A percentile compares a stretch with the other conserved stretches of the same genome.
Conservation (phyloP, 768 basidiomycete species). For the Panaeolus cyanescens region DNA sequence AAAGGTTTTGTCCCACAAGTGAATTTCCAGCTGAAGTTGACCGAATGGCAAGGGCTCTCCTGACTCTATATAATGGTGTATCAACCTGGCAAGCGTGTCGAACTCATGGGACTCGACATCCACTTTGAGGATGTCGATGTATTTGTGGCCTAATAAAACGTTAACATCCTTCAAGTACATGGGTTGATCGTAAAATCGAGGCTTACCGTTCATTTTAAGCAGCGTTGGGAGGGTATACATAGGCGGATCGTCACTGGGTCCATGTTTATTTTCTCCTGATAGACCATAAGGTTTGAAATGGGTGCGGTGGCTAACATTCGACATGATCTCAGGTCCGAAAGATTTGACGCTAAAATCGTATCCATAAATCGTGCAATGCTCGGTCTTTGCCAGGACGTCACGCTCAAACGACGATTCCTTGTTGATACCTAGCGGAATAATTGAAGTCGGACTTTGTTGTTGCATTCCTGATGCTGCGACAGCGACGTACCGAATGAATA, state of each 20-base stretch:
- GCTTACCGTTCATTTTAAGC: conserved; percentile 61
- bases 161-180: not conserved
- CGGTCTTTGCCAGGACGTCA: conserved; percentile 48
- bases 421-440: conserved; percentile 39
- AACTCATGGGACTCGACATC: conserved; percentile 74
- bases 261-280: conserved; percentile 46
- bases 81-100: conserved; percentile 48
- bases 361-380: conserved; percentile 56
- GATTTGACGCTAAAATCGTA: conserved; percentile 52
- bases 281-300: conserved; percentile 44
- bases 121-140: conserved; percentile 72
- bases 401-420: conserved; percentile 66
- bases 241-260: conserved; percentile 43
- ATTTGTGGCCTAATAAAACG: conserved; percentile 49
- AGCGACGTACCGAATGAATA: conserved; percentile 55
- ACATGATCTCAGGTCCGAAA: conserved; percentile 43
- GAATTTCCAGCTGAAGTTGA: conserved; percentile 70
- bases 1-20: conserved; percentile 50
- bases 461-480: too few relatives aligned
- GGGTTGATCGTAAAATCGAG: not conserved
- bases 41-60: conserved; percentile 63
- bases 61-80: conserved; percentile 48
- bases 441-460: not conserved
- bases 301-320: conserved; percentile 28
- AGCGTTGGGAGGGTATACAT: conserved; percentile 63